These are phyloP conservation scores for Coemansia javaensis DNA, from an alignment of 192 early-diverging fungal genomes.

Conservation along the genomic window DNA sequence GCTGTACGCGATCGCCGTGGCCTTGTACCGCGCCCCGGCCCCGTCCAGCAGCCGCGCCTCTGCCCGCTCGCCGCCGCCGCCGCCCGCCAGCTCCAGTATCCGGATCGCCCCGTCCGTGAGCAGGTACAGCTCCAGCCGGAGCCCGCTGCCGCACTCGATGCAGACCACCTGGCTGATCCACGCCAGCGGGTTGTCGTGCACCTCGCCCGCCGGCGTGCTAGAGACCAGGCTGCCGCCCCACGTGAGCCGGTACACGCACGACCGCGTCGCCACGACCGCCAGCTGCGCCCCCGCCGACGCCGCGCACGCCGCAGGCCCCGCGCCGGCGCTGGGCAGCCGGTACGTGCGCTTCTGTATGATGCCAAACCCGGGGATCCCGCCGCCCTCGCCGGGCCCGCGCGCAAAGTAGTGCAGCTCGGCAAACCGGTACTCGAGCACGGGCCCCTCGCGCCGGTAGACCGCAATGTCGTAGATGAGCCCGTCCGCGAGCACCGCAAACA, in stretches of 20 bases:
- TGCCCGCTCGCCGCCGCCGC: neutral
- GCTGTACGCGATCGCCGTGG: conserved; percentile 21
- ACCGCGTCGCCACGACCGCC: conserved; percentile 19
- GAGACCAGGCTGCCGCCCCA: conserved; percentile 20
- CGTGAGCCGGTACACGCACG: conserved; percentile 23
- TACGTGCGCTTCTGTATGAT: conserved; percentile 35
- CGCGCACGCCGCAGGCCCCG: conserved; percentile 12
- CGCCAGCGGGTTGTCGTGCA: conserved; percentile 17
- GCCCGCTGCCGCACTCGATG: neutral
- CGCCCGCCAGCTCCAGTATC: neutral
- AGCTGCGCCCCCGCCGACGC: conserved; percentile 13
- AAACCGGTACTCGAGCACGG: conserved; percentile 38
- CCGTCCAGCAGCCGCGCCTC: neutral
- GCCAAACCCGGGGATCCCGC: conserved; percentile 19
- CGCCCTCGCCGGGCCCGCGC: conserved; percentile 42
- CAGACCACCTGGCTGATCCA: conserved; percentile 15
- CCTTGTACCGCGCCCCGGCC: neutral
- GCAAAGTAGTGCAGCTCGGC: conserved; percentile 38
- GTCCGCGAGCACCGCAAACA: conserved; percentile 25
- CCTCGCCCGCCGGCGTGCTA: conserved; percentile 8
- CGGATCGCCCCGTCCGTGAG: conserved; percentile 27
- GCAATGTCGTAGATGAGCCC: conserved; percentile 36
- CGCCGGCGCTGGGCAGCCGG: conserved; percentile 14
- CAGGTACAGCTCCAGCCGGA: conserved; percentile 9
- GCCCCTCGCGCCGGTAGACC: conserved; percentile 15